phyloP scores from a whole-genome alignment of 768 basidiomycete species.

The Hirschioporus abietinus region DNA sequence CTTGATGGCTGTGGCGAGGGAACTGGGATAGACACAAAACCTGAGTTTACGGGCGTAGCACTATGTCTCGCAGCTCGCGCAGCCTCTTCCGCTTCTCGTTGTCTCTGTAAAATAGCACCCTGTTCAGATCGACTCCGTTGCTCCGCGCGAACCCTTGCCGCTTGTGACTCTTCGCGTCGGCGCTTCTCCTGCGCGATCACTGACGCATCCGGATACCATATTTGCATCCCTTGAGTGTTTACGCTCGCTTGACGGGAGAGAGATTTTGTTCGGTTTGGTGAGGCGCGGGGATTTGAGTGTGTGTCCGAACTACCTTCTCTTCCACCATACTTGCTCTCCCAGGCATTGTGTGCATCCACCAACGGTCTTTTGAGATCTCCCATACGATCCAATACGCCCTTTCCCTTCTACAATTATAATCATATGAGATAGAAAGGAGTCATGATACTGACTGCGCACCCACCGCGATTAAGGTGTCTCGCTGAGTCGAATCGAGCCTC shows the following conservation, averaged over 20 bases:
- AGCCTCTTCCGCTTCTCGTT: slow-evolving; percentile 53
- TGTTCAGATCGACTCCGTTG: slow-evolving; percentile 45
- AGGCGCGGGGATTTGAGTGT: background rate
- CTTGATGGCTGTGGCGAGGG: slow-evolving; percentile 5
- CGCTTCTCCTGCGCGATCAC: slow-evolving; percentile 16
- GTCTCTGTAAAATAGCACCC: slow-evolving; percentile 51
- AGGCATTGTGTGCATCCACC: slow-evolving; percentile 2
- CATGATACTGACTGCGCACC: slow-evolving; percentile 25
- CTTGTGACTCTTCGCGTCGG: slow-evolving; percentile 31
- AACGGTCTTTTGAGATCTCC: slow-evolving; percentile 6
- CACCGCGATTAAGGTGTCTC: slow-evolving; percentile 65
- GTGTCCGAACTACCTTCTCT: slow-evolving; percentile 1
- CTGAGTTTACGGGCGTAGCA: slow-evolving; percentile 16
- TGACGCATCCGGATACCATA: slow-evolving; percentile 2
- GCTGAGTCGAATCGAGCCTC: slow-evolving; percentile 50
- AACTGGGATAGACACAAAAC: background rate
- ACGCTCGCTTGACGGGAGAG: slow-evolving; percentile 2
- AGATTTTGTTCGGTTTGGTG: background rate
- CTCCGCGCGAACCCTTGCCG: slow-evolving; percentile 40
- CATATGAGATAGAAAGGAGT: background rate
- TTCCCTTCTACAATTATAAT: background rate
- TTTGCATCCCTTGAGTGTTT: slow-evolving; percentile 13
- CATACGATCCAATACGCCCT: background rate
- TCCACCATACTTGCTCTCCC: slow-evolving; percentile 6
- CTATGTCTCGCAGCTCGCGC: slow-evolving; percentile 38